These are phyloP conservation scores for Fusarium sp. DNA, from an alignment of 2,329 filamentous ascomycete species.

Conservation along the genomic window DNA sequence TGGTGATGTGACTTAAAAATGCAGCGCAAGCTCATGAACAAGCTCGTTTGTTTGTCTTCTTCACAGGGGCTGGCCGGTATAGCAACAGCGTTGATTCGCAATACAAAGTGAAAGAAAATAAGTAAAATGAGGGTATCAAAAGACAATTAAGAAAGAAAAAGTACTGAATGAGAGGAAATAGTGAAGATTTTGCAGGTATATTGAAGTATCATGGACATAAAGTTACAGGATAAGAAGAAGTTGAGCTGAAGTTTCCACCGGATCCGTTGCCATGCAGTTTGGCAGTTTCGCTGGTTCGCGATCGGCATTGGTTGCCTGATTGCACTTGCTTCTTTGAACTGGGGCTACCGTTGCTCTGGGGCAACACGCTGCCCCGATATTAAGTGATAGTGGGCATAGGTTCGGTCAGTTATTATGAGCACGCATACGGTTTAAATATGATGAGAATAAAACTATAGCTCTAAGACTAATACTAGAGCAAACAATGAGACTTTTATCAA, in stretches of 20 bases:
- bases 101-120: not conserved
- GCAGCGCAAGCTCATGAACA: conserved; percentile 4
- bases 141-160: not conserved
- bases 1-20: not conserved
- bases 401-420: not conserved
- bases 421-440: not conserved
- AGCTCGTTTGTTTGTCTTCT: conserved; percentile 16
- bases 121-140: conserved; percentile 9
- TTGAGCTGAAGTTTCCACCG: conserved; percentile 34
- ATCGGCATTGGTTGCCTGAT: conserved; percentile 37
- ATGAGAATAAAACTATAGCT: not conserved
- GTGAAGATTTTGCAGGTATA: not conserved
- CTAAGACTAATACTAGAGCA: not conserved
- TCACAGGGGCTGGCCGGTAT: conserved; percentile 1
- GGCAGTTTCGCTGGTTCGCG: conserved; percentile 7
- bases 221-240: conserved; percentile 12
- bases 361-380: conserved; percentile 49
- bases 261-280: conserved; percentile 19
- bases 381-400: conserved; percentile 37
- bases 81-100: not conserved
- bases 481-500: not conserved
- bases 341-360: conserved; percentile 44
- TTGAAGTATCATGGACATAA: conserved; percentile 11
- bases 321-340: conserved; percentile 37
- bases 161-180: not conserved